These are phyloP conservation scores for Neurospora sp. DNA, from an alignment of 495 filamentous ascomycete species.

Conservation along the genomic window DNA sequence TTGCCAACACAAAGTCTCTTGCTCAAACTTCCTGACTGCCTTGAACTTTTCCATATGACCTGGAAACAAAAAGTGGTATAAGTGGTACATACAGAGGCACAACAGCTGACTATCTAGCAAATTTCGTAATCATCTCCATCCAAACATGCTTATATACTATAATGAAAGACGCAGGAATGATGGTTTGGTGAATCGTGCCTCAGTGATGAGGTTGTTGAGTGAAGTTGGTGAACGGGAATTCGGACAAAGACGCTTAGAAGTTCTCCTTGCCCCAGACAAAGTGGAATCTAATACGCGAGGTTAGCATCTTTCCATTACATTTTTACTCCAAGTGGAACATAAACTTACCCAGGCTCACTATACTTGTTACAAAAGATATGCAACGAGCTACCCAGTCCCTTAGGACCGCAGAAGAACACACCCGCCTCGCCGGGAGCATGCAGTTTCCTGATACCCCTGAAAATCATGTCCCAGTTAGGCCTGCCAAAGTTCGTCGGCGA, in stretches of 20 bases:
- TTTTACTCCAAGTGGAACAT: background rate
- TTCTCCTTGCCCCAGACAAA: constrained; percentile 73
- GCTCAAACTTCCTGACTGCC: background rate
- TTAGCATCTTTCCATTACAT: background rate
- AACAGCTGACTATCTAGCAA: background rate
- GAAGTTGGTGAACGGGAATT: background rate
- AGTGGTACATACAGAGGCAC: background rate
- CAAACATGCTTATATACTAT: background rate
- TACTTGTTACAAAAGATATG: constrained; percentile 73
- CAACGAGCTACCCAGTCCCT: constrained; percentile 54
- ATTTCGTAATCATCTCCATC: background rate
- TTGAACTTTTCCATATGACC: background rate
- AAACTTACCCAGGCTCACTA: constrained; percentile 55
- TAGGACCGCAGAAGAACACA: constrained; percentile 74
- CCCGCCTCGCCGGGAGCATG: constrained; percentile 62
- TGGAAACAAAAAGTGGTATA: background rate
- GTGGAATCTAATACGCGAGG: constrained; percentile 30
- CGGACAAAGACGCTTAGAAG: constrained; percentile 39
- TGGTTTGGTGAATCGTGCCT: background rate
- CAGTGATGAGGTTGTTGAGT: background rate
- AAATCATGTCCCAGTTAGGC: constrained; percentile 74
- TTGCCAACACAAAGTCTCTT: background rate
- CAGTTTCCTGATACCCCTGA: constrained; percentile 62
- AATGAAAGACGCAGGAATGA: background rate
- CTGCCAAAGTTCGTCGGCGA: constrained; percentile 70